Conservation (phyloP, 2,329 filamentous ascomycete species). For the Xylaria polymorpha region DNA sequence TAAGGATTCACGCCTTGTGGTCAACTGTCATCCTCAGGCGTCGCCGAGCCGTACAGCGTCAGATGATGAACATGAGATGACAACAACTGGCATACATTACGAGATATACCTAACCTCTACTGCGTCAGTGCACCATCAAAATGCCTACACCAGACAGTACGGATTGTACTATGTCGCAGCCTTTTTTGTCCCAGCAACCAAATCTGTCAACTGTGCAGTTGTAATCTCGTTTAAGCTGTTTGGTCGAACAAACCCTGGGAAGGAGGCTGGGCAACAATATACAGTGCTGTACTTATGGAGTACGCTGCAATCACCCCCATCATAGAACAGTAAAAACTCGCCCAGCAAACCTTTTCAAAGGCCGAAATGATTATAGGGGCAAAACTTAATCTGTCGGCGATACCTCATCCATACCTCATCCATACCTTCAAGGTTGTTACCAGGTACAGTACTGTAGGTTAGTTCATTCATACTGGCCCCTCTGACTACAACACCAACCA, state of each 20-base stretch:
- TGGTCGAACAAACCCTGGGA: not conserved
- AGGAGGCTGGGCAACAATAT: not conserved
- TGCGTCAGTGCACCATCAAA: not conserved
- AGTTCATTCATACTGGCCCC: not conserved
- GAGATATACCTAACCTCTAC: not conserved
- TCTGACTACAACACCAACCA: conserved; percentile 1
- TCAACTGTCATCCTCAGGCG: conserved; percentile 2
- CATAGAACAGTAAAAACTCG: not conserved
- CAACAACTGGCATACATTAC: not conserved
- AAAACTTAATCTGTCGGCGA: not conserved
- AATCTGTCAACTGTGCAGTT: not conserved
- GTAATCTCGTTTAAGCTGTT: conserved; percentile 24
- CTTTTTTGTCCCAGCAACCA: conserved; percentile 1
- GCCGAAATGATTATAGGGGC: conserved; percentile 7
- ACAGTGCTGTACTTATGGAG: no score
- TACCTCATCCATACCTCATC: not conserved
- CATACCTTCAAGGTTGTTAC: no score
- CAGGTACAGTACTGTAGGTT: no score
- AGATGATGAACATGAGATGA: conserved; percentile 13
- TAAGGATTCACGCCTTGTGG: conserved; percentile 15
- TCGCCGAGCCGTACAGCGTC: conserved; percentile 2
- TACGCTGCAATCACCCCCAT: conserved; percentile 6
- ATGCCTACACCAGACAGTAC: not conserved
- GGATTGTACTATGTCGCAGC: not conserved
- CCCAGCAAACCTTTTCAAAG: not conserved